These are phyloP conservation scores for Nakazawaea molendinolei DNA, from an alignment of 805 yeast genomes.

Conservation along the genomic window DNA sequence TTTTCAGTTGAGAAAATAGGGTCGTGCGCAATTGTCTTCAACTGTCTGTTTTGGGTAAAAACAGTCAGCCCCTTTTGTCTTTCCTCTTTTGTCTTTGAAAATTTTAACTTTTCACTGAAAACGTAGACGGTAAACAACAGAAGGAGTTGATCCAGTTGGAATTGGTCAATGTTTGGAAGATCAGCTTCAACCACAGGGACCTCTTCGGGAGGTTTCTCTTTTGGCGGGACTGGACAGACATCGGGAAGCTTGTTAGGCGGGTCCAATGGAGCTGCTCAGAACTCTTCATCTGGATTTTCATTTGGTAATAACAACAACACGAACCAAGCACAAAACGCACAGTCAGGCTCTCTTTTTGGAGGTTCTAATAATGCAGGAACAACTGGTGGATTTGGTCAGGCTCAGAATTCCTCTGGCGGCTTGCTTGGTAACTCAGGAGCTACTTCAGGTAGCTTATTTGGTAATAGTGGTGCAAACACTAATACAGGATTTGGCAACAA, in stretches of 20 bases:
- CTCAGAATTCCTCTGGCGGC: slow-evolving; percentile 15
- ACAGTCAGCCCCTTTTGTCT: no score
- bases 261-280: not conserved
- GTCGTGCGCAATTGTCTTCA: no score
- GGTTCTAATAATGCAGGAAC: slow-evolving; percentile 8
- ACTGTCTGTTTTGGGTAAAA: no score
- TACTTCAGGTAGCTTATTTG: slow-evolving; percentile 18
- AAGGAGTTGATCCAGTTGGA: no score
- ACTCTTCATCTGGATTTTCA: slow-evolving; percentile 15
- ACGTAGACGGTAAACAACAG: no score
- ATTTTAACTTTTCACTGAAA: no score
- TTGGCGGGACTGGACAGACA: slow-evolving; percentile 1
- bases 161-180: slow-evolving; percentile 8
- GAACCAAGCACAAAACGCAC: slow-evolving; percentile 3
- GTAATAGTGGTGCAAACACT: no score
- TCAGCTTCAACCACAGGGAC: slow-evolving; percentile 5
- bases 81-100: no score
- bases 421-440: slow-evolving; percentile 19
- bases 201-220: slow-evolving; percentile 5
- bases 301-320: slow-evolving; percentile 12
- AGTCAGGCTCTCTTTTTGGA: slow-evolving; percentile 16
- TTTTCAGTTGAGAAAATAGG: no score
- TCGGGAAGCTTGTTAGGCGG: slow-evolving; percentile 5
- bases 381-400: slow-evolving; percentile 9
- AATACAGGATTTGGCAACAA: no score